phyloP scores from a whole-genome alignment of 2,329 filamentous ascomycete species.

The Ophiocordyceps sinensis region DNA sequence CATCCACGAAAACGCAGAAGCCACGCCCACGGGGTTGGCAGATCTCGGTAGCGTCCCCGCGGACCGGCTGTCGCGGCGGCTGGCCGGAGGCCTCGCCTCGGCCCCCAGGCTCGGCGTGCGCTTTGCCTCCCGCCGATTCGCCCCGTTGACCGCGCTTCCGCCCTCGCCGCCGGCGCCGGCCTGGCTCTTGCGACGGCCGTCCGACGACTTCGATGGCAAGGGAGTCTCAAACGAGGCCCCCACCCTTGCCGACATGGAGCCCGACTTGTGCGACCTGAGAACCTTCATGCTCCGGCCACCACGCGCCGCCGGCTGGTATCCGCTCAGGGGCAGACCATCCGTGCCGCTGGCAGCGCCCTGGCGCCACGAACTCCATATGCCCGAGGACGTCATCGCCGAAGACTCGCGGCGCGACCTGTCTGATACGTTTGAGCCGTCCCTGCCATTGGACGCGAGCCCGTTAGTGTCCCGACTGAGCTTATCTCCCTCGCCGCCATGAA shows the following conservation, averaged over 20 bases:
- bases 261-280: constrained; percentile 60
- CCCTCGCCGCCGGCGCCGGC: constrained; percentile 17
- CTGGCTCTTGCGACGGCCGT: constrained; percentile 41
- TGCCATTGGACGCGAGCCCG: constrained; percentile 9
- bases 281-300: constrained; percentile 72
- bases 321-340: constrained; percentile 43
- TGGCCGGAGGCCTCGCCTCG: constrained; percentile 19
- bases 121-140: constrained; percentile 40
- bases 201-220: constrained; percentile 27
- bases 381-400: constrained; percentile 28
- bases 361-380: constrained; percentile 61
- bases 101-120: constrained; percentile 29
- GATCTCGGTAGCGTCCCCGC: constrained; percentile 35
- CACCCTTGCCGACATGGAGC: constrained; percentile 35
- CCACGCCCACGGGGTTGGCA: constrained; percentile 79
- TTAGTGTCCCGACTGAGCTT: constrained; percentile 12
- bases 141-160: constrained; percentile 10
- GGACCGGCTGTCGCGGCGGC: constrained; percentile 22
- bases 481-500: constrained; percentile 30
- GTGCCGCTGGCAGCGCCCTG: constrained; percentile 34
- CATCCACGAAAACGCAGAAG: constrained; percentile 89
- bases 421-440: constrained; percentile 14
- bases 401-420: constrained; percentile 28
- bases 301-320: constrained; percentile 55
- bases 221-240: constrained; percentile 38